phyloP scores from a whole-genome alignment of 2,329 filamentous ascomycete species.

The Apiospora aurea region DNA sequence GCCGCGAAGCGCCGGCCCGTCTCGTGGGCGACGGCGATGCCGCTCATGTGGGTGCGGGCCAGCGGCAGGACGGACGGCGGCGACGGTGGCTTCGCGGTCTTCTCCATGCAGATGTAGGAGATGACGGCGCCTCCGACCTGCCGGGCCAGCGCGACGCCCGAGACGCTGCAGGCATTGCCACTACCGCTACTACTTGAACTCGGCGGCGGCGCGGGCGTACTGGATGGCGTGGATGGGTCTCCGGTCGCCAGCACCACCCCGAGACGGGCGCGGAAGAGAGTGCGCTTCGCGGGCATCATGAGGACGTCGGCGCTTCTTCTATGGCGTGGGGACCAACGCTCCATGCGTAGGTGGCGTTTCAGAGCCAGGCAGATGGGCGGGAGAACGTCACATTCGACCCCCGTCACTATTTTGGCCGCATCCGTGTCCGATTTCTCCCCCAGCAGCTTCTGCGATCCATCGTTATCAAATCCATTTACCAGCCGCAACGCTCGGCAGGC shows the following conservation, averaged over 20 bases:
- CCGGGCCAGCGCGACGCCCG: background rate
- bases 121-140: background rate
- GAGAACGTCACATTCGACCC: background rate
- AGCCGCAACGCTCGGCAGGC: background rate
- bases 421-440: background rate
- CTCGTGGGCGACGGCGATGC: background rate
- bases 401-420: background rate
- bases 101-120: background rate
- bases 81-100: background rate
- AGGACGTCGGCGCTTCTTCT: background rate
- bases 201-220: background rate
- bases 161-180: background rate
- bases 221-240: background rate
- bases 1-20: background rate
- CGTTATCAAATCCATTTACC: background rate
- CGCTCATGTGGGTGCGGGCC: background rate
- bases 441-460: background rate
- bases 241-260: conserved; percentile 1
- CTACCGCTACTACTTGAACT: background rate
- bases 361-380: background rate
- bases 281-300: background rate
- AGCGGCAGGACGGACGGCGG: background rate
- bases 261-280: background rate
- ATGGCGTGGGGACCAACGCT: background rate
- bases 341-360: background rate